Conservation (phyloP, 306 rosid species). For the Glycine tomentella region DNA sequence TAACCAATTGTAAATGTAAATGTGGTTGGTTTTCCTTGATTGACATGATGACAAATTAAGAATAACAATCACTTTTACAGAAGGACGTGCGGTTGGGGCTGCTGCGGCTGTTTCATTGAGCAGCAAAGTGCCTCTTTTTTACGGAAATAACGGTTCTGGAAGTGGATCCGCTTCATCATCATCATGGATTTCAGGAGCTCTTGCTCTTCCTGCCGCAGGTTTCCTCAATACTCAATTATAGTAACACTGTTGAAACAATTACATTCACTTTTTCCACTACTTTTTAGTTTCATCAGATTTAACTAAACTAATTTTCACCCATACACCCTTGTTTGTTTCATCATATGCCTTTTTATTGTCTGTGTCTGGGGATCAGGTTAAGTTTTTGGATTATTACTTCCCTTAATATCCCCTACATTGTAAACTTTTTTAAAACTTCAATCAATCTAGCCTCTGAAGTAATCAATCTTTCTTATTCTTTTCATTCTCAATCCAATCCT, state of each 20-base stretch:
- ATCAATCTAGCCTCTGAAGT: background rate
- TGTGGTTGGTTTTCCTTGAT: background rate
- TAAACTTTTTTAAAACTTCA: too few species aligned
- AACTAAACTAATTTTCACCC: background rate
- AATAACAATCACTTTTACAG: constrained; percentile 47
- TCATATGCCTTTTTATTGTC: constrained; percentile 2
- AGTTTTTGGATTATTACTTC: constrained; percentile 35
- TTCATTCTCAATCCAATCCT: background rate
- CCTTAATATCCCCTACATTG: background rate
- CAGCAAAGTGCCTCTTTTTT: constrained; percentile 52
- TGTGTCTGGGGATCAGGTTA: constrained; percentile 16
- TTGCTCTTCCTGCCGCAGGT: constrained; percentile 92
- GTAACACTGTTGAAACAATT: background rate
- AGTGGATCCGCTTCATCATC: constrained; percentile 54
- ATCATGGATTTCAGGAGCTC: constrained; percentile 75
- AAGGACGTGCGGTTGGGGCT: constrained; percentile 71
- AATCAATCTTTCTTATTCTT: constrained; percentile 6
- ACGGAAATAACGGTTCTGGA: constrained; percentile 58
- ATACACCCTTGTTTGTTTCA: background rate
- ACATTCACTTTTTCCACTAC: background rate
- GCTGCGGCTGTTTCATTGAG: constrained; percentile 67
- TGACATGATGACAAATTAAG: background rate
- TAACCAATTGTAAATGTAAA: background rate
- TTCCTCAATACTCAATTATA: background rate
- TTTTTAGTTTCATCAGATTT: constrained; percentile 2